Percentiles rank a stretch among this genome's conserved stretches.
Evolutionary conservation across 805 yeast species (phyloP).

Genomic region (Millerozyma miso): DNA sequence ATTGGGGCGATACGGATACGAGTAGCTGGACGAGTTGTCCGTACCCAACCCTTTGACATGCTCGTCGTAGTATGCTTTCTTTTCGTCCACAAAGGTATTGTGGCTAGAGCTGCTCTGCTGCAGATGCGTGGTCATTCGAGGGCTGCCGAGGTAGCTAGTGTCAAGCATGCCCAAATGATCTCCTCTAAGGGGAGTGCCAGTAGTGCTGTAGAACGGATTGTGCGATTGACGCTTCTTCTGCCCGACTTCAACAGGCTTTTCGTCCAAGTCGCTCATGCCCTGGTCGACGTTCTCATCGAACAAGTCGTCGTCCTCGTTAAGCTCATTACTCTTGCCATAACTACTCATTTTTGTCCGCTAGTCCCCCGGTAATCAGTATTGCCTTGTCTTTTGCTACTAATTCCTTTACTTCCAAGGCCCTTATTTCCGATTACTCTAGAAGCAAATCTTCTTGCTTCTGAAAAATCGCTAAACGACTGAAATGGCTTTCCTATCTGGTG

Average conservation of each 20-base stretch:
- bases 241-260: neutral
- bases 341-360: neutral
- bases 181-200: neutral
- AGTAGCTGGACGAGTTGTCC: neutral
- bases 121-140: neutral
- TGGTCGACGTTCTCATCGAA: slow-evolving; percentile 4
- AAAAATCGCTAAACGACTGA: neutral
- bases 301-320: slow-evolving; percentile 8
- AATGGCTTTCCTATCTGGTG: neutral
- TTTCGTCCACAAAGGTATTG: slow-evolving; percentile 19
- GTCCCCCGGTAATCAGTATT: neutral
- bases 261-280: neutral
- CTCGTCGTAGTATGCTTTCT: slow-evolving; percentile 3
- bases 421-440: too few relatives aligned
- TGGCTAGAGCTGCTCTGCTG: slow-evolving; percentile 12
- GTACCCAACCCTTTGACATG: slow-evolving; percentile 1
- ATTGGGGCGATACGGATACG: neutral
- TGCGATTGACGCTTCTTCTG: neutral
- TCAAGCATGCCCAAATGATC: neutral
- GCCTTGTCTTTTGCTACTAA: neutral
- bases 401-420: neutral
- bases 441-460: neutral
- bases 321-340: neutral
- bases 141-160: neutral
- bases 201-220: neutral